Conservation (phyloP, 371 early-diverging fungal species). For the Catenaria anguillulae region DNA sequence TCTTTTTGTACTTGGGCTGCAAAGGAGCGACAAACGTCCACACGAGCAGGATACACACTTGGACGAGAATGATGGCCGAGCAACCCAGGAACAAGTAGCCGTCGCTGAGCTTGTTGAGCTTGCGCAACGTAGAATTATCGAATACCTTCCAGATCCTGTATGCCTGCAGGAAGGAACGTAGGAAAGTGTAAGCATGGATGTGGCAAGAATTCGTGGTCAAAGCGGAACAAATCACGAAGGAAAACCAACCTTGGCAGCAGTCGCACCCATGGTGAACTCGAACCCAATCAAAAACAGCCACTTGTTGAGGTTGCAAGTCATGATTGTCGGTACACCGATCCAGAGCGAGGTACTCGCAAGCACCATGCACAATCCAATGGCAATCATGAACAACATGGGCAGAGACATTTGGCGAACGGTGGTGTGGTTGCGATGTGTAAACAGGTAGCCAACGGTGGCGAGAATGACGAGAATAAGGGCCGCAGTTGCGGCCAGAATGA, state of each 20-base stretch:
- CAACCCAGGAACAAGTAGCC: neutral
- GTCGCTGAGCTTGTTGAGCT: conserved; percentile 1
- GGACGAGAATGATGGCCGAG: neutral
- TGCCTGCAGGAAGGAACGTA: neutral
- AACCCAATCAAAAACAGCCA: neutral
- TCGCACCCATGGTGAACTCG: neutral
- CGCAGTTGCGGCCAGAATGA: neutral
- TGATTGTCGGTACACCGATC: neutral
- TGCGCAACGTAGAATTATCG: neutral
- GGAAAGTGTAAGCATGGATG: neutral
- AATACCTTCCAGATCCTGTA: neutral
- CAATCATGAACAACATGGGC: neutral
- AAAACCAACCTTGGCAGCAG: neutral
- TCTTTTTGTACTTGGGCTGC: too few relatives aligned
- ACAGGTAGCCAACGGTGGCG: neutral
- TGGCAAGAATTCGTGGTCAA: neutral
- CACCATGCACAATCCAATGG: neutral
- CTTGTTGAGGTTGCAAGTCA: neutral
- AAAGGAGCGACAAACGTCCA: neutral
- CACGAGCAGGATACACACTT: neutral
- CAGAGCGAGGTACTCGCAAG: neutral
- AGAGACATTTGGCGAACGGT: neutral
- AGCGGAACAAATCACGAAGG: too few relatives aligned
- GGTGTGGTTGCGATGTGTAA: neutral
- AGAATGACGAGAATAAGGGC: neutral